These are phyloP conservation scores for Sordaria brevicollis DNA, from an alignment of 495 filamentous ascomycete species.

Conservation along the genomic window DNA sequence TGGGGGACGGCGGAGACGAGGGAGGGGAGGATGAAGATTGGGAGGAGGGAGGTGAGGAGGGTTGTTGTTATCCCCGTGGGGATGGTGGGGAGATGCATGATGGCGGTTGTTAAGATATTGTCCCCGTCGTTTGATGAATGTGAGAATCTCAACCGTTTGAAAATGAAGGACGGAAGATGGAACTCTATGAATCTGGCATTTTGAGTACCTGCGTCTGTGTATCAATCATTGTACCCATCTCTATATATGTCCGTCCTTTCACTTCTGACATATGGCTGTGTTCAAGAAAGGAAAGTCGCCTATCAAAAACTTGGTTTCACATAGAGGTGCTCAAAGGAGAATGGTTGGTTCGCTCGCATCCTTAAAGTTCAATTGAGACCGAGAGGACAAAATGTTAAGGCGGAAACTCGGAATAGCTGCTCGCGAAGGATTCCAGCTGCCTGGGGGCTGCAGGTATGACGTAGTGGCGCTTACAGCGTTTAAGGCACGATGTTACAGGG, in stretches of 20 bases:
- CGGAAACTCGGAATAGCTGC: no score
- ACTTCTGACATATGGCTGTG: neutral
- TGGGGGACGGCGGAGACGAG: constrained; percentile 21
- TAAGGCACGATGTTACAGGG: no score
- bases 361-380: neutral
- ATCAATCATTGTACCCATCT: neutral
- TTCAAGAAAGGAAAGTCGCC: neutral
- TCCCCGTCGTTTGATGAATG: neutral
- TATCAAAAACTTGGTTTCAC: neutral
- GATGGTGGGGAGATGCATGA: neutral
- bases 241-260: neutral
- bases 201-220: neutral
- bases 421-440: no score
- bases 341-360: neutral
- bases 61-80: neutral
- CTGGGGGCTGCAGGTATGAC: no score
- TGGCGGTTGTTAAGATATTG: neutral
- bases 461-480: no score
- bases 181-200: neutral
- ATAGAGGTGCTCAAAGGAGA: neutral
- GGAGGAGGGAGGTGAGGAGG: neutral
- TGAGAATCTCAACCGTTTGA: neutral
- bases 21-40: constrained; percentile 7
- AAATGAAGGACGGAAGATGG: neutral
- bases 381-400: no score